phyloP scores from a whole-genome alignment of 371 early-diverging fungal species.

The Gilbertella persicaria region DNA sequence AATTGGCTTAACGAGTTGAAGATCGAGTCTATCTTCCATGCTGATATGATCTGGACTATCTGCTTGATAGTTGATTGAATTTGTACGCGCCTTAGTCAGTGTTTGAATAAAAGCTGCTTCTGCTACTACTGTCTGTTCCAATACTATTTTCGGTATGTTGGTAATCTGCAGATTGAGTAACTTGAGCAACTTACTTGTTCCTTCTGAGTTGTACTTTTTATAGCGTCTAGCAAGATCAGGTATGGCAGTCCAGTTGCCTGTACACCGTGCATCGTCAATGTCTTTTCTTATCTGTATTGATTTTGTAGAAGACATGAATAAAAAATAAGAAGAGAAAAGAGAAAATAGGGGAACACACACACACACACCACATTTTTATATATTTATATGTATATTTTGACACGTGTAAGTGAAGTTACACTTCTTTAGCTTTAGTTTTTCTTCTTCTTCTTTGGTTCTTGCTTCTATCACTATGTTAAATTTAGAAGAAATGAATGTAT shows the following conservation, averaged over 20 bases:
- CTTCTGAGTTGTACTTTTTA: slow-evolving; percentile 60
- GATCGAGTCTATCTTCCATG: slow-evolving; percentile 26
- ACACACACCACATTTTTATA: no score
- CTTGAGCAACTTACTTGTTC: slow-evolving; percentile 44
- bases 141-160: slow-evolving; percentile 21
- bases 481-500: no score
- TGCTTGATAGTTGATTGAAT: slow-evolving; percentile 10
- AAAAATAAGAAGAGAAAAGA: slow-evolving; percentile 1
- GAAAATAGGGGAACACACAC: slow-evolving; percentile 14
- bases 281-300: slow-evolving; percentile 42
- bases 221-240: slow-evolving; percentile 64
- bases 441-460: no score
- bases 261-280: slow-evolving; percentile 55
- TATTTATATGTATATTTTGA: no score
- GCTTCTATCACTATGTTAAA: no score
- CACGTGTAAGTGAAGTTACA: no score
- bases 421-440: no score
- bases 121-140: slow-evolving; percentile 50
- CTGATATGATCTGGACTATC: slow-evolving; percentile 35
- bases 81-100: slow-evolving; percentile 8
- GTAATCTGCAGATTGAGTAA: not conserved
- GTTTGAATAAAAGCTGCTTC: slow-evolving; percentile 31
- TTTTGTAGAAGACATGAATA: slow-evolving; percentile 29
- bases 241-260: slow-evolving; percentile 52
- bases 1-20: slow-evolving; percentile 25